These are phyloP conservation scores for Hypoxylon sp. DNA, from an alignment of 2,329 filamentous ascomycete species.

Conservation along the genomic window DNA sequence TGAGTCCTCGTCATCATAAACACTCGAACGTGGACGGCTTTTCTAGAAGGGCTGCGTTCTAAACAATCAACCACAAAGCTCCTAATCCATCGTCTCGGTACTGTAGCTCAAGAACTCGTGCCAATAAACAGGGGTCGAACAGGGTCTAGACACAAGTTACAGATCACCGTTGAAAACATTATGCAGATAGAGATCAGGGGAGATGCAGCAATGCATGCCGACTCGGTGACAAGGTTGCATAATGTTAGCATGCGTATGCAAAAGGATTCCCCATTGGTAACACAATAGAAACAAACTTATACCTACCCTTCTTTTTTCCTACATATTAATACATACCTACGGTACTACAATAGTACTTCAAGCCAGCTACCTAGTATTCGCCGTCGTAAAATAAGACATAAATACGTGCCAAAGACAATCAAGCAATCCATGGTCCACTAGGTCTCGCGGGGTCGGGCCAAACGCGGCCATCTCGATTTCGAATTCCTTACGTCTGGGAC, in stretches of 20 bases:
- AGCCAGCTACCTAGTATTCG: not conserved
- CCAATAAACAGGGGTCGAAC: slow-evolving; percentile 31
- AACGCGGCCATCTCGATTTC: slow-evolving; percentile 37
- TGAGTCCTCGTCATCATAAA: not conserved
- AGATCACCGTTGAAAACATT: slow-evolving; percentile 32
- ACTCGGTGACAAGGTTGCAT: slow-evolving; percentile 16
- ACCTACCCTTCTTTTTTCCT: not conserved
- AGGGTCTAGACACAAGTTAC: slow-evolving; percentile 42
- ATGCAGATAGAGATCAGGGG: slow-evolving; percentile 38
- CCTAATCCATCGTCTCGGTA: slow-evolving; percentile 1
- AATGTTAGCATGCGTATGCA: slow-evolving; percentile 13
- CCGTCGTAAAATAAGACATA: slow-evolving; percentile 18
- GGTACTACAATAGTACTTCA: not conserved
- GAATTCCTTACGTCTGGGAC: slow-evolving; percentile 30
- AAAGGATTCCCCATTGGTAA: slow-evolving; percentile 11
- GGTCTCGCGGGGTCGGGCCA: slow-evolving; percentile 40
- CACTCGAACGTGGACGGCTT: slow-evolving; percentile 14
- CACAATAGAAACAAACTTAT: slow-evolving; percentile 7
- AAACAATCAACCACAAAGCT: slow-evolving; percentile 8
- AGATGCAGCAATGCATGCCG: slow-evolving; percentile 31
- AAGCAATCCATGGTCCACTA: slow-evolving; percentile 24
- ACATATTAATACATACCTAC: too few species aligned
- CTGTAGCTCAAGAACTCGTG: slow-evolving; percentile 19
- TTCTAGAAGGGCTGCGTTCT: slow-evolving; percentile 18
- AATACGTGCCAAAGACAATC: slow-evolving; percentile 13